A percentile compares a stretch with the other conserved stretches of the same genome.
Conservation (phyloP, 176 grass and related monocot species). For the Bonia amplexicaulis region DNA sequence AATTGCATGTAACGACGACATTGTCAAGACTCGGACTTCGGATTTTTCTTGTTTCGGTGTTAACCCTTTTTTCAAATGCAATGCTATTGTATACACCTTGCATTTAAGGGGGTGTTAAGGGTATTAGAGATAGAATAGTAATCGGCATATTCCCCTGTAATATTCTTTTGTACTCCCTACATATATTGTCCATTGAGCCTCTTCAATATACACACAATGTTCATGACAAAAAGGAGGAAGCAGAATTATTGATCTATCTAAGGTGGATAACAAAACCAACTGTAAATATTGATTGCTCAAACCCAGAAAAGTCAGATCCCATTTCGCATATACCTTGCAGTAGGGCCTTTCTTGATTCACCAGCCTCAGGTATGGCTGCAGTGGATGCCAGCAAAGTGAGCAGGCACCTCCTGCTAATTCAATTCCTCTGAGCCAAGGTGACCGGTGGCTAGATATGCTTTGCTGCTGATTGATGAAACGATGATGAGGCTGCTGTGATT, state of each 20-base stretch:
- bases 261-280: background rate
- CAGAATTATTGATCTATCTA: background rate
- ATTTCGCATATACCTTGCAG: slow-evolving; percentile 51
- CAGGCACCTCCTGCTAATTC: slow-evolving; percentile 55
- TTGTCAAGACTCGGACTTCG: too few species aligned
- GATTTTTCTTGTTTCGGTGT: too few species aligned
- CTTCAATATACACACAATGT: too few species aligned
- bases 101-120: too few species aligned
- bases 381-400: slow-evolving; percentile 54
- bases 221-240: background rate
- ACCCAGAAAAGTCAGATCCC: background rate
- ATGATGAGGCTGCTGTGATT: slow-evolving; percentile 21
- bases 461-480: slow-evolving; percentile 18
- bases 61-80: too few species aligned
- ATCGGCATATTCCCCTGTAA: too few species aligned
- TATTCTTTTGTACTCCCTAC: too few species aligned
- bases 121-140: too few species aligned
- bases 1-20: too few species aligned
- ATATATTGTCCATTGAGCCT: too few species aligned
- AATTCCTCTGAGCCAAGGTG: slow-evolving; percentile 33
- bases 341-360: slow-evolving; percentile 62
- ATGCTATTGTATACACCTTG: too few species aligned
- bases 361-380: slow-evolving; percentile 47
- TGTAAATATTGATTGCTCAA: background rate
- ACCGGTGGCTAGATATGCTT: slow-evolving; percentile 18